Evolutionary conservation across 768 basidiomycete genomes (phyloP).

Genomic region (Mycena vitilis): DNA sequence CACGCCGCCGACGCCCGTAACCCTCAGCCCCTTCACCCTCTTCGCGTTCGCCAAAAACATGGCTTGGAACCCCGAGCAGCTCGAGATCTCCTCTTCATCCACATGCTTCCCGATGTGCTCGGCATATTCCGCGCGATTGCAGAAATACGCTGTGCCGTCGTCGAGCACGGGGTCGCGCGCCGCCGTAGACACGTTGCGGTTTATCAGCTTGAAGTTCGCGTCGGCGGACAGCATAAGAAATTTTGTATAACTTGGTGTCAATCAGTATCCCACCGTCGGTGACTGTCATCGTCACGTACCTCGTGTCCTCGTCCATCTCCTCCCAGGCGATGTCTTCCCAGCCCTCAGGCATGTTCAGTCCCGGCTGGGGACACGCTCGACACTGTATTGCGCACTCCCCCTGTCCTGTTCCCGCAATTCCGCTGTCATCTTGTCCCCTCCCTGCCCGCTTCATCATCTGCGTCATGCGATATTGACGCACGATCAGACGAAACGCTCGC

Average conservation of each 20-base stretch:
- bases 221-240: too few relatives aligned
- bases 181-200: too few relatives aligned
- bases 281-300: neutral
- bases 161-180: neutral
- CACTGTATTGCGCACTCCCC: constrained; percentile 22
- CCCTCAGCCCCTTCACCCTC: neutral
- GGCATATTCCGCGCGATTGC: neutral
- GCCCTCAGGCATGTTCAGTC: neutral
- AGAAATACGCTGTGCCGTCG: constrained; percentile 1
- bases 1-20: neutral
- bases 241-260: neutral
- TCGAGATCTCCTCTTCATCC: constrained; percentile 4
- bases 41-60: neutral
- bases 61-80: neutral
- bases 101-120: neutral
- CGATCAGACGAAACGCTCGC: neutral
- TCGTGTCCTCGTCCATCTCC: neutral
- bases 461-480: constrained; percentile 2
- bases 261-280: neutral
- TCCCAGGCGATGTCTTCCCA: constrained; percentile 16
- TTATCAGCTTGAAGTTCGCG: too few relatives aligned
- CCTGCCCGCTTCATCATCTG: constrained; percentile 23
- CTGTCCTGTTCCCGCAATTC: neutral
- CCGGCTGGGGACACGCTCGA: constrained; percentile 19
- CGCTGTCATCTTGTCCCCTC: constrained; percentile 1